These are phyloP conservation scores for Massariosphaeria phaeospora DNA, from an alignment of 495 filamentous ascomycete species.

Conservation along the genomic window DNA sequence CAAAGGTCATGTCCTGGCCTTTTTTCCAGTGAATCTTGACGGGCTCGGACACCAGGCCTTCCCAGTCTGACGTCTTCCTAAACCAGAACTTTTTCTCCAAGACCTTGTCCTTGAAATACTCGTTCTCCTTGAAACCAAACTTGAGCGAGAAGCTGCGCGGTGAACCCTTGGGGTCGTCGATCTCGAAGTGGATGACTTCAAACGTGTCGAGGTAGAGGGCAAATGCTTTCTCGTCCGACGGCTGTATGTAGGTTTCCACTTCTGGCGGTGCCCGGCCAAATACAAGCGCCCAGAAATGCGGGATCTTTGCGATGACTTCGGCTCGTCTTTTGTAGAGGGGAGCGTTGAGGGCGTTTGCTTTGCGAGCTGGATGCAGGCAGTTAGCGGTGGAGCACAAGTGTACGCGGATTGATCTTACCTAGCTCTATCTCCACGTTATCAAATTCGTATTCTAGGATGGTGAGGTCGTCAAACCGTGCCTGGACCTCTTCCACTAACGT, in stretches of 20 bases:
- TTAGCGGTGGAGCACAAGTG: not conserved
- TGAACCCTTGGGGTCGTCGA: constrained; percentile 53
- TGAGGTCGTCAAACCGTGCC: constrained; percentile 39
- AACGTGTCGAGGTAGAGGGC: constrained; percentile 56
- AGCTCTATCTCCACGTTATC: constrained; percentile 65
- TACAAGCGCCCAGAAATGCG: constrained; percentile 84
- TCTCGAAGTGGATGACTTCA: constrained; percentile 70
- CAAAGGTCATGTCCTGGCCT: constrained; percentile 74
- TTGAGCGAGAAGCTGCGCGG: constrained; percentile 60
- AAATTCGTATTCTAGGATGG: constrained; percentile 50
- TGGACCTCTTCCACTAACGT: constrained; percentile 30
- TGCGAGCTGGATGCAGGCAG: constrained; percentile 47
- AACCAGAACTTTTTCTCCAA: constrained; percentile 89
- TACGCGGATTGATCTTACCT: constrained; percentile 42
- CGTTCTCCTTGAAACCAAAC: constrained; percentile 63
- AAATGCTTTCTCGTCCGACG: constrained; percentile 65
- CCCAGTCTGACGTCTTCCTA: constrained; percentile 59
- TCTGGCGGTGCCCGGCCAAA: constrained; percentile 76
- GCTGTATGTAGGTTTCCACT: constrained; percentile 78
- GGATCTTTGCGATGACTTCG: constrained; percentile 61
- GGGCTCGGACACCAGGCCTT: constrained; percentile 75
- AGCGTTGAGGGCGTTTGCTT: constrained; percentile 46
- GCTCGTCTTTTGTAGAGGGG: constrained; percentile 69
- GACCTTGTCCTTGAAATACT: constrained; percentile 65
- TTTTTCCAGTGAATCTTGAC: constrained; percentile 85